Evolutionary conservation across 306 rosid species (phyloP).

Genomic region (Prunus persica): DNA sequence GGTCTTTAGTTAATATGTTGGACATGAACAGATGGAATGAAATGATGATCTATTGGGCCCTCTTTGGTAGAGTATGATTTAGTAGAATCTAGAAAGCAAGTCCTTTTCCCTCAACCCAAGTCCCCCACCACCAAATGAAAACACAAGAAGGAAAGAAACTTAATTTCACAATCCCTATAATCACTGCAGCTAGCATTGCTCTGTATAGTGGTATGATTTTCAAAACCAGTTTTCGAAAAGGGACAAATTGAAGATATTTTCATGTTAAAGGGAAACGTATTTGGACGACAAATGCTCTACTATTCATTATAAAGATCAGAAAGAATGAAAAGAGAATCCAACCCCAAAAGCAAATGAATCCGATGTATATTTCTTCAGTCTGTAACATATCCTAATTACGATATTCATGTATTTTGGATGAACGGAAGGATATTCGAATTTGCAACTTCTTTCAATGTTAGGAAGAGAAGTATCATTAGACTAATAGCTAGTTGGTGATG

Average conservation of each 20-base stretch:
- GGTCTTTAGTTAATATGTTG: background rate
- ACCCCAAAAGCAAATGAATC: slow-evolving; percentile 18
- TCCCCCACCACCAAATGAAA: background rate
- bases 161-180: too few species aligned
- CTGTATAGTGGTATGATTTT: background rate
- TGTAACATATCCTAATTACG: too few species aligned
- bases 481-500: background rate
- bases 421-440: too few species aligned
- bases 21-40: background rate
- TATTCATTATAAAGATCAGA: slow-evolving; percentile 9
- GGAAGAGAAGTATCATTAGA: background rate
- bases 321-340: slow-evolving; percentile 8
- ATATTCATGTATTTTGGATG: too few species aligned
- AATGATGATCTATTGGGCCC: background rate
- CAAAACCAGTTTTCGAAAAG: background rate
- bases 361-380: too few species aligned
- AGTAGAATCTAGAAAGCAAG: slow-evolving; percentile 5
- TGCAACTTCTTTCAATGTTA: too few species aligned
- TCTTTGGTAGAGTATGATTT: background rate
- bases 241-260: background rate
- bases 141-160: background rate
- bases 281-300: slow-evolving; percentile 19
- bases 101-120: background rate
- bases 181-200: background rate
- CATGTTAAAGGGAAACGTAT: slow-evolving; percentile 21